Conservation (phyloP, 2,329 filamentous ascomycete genomes). For the Pseudohalonectria lignicola region DNA sequence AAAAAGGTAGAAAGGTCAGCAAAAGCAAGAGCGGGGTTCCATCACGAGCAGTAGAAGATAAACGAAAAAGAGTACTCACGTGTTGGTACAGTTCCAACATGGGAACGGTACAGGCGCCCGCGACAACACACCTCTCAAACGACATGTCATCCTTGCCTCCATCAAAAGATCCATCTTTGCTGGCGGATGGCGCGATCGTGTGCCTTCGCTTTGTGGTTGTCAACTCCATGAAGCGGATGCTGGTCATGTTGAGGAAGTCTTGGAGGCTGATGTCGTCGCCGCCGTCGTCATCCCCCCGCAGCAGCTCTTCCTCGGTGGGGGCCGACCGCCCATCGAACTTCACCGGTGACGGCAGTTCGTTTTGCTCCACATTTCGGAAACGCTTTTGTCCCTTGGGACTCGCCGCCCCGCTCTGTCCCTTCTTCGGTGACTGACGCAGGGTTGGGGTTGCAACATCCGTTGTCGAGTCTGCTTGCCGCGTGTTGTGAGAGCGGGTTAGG, state of each 20-base stretch:
- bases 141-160: slow-evolving; percentile 37
- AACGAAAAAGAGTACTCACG: background rate
- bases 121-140: slow-evolving; percentile 72
- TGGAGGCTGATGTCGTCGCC: slow-evolving; percentile 69
- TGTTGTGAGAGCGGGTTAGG: slow-evolving; percentile 36
- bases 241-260: slow-evolving; percentile 89
- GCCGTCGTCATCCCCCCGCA: slow-evolving; percentile 36
- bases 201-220: slow-evolving; percentile 91
- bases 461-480: slow-evolving; percentile 18
- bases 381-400: slow-evolving; percentile 46
- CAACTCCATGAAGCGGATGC: slow-evolving; percentile 95
- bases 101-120: slow-evolving; percentile 81
- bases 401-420: slow-evolving; percentile 25
- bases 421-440: slow-evolving; percentile 34
- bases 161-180: slow-evolving; percentile 18
- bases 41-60: too few relatives aligned
- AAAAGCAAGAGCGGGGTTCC: background rate
- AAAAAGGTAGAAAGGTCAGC: slow-evolving; percentile 23
- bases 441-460: slow-evolving; percentile 27
- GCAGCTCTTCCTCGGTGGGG: slow-evolving; percentile 13
- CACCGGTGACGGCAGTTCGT: slow-evolving; percentile 20
- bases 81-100: slow-evolving; percentile 94
- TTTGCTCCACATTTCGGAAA: slow-evolving; percentile 42
- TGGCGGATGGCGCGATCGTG: slow-evolving; percentile 53
- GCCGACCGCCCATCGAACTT: background rate